phyloP scores from a whole-genome alignment of 345 rosid genomes.

The Mercurialis annua region DNA sequence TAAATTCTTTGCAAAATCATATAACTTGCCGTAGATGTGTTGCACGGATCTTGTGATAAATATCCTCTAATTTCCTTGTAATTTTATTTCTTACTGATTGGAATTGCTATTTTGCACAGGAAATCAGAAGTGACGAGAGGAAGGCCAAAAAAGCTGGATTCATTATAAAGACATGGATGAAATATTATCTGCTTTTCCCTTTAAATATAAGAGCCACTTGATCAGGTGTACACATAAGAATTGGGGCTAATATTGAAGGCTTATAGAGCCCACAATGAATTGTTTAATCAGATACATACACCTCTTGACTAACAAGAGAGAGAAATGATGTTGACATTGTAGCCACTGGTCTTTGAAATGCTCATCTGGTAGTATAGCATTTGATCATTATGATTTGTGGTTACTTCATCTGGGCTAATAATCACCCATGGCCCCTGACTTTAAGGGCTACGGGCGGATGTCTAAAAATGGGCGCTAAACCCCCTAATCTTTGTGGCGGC shows the following conservation, averaged over 20 bases:
- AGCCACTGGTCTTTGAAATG: slow-evolving; percentile 12
- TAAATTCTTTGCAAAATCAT: too few species aligned
- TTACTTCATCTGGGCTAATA: too few species aligned
- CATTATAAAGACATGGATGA: slow-evolving; percentile 67
- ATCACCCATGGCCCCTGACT: too few species aligned
- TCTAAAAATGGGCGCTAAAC: too few species aligned
- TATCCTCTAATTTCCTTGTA: background rate
- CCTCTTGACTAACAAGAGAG: slow-evolving; percentile 5
- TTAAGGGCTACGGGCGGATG: too few species aligned
- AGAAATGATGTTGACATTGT: slow-evolving; percentile 11
- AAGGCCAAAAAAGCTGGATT: slow-evolving; percentile 54
- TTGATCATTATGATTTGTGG: background rate
- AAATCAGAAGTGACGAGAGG: slow-evolving; percentile 45
- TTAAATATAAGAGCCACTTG: background rate
- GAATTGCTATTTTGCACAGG: slow-evolving; percentile 38
- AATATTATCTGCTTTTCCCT: slow-evolving; percentile 49
- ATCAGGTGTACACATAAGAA: background rate
- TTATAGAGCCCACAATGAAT: background rate
- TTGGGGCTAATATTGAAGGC: background rate
- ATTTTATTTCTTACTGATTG: background rate
- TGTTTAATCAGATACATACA: slow-evolving; percentile 7
- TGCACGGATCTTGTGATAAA: background rate
- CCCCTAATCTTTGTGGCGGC: too few species aligned
- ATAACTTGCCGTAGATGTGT: too few species aligned
- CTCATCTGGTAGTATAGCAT: slow-evolving; percentile 1